Percentiles rank a stretch among this genome's conserved stretches.
phyloP scores from a whole-genome alignment of 768 basidiomycete species.

The Tricholoma terreum region DNA sequence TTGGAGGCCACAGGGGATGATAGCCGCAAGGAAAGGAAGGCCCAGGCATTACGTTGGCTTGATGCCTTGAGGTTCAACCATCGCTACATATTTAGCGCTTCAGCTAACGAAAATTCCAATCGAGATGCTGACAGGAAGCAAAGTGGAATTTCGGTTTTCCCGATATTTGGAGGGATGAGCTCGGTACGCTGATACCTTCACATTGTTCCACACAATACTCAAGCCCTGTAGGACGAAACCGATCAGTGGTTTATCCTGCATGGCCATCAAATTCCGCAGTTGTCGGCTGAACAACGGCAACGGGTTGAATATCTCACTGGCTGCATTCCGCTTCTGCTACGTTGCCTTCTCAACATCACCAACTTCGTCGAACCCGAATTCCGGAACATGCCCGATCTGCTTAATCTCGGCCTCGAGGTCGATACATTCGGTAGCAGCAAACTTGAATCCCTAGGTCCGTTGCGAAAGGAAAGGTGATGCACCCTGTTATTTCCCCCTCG shows the following conservation, averaged over 20 bases:
- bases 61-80: slow-evolving; percentile 1
- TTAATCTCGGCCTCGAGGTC: slow-evolving; percentile 6
- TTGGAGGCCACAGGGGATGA: slow-evolving; percentile 3
- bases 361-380: slow-evolving; percentile 9
- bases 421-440: slow-evolving; percentile 8
- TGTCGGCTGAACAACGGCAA: slow-evolving; percentile 12
- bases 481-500: slow-evolving; percentile 9
- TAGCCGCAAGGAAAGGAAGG: background rate
- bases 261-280: slow-evolving; percentile 4
- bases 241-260: slow-evolving; percentile 11
- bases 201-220: slow-evolving; percentile 7
- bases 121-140: slow-evolving; percentile 12
- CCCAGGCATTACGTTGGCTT: background rate
- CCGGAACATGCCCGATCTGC: slow-evolving; percentile 2
- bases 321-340: slow-evolving; percentile 13
- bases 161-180: slow-evolving; percentile 11
- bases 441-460: background rate
- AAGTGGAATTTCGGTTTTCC: slow-evolving; percentile 8
- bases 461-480: slow-evolving; percentile 9
- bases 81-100: slow-evolving; percentile 13
- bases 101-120: slow-evolving; percentile 12
- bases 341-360: slow-evolving; percentile 8
- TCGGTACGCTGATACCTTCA: slow-evolving; percentile 9
- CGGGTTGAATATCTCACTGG: slow-evolving; percentile 15
- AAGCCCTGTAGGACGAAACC: slow-evolving; percentile 12